Percentiles rank a stretch among this genome's conserved stretches.
phyloP scores from a whole-genome alignment of 331 rosid genomes.

The Quercus phellos region DNA sequence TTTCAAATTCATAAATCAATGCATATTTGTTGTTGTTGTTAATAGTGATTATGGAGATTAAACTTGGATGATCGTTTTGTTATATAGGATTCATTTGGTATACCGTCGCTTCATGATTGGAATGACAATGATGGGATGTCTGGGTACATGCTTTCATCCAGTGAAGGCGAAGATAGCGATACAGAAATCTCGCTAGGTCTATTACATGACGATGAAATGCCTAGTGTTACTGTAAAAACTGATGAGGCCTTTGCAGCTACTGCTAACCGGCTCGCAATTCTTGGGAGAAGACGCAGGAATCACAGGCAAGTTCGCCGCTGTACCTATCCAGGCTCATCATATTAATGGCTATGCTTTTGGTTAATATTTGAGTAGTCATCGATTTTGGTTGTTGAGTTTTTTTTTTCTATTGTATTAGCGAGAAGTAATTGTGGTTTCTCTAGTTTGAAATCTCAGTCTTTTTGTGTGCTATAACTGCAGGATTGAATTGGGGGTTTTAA shows the following conservation, averaged over 20 bases:
- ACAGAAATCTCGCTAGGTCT: slow-evolving; percentile 50
- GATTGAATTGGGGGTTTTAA: slow-evolving; percentile 54
- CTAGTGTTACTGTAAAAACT: slow-evolving; percentile 45
- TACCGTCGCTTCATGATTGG: slow-evolving; percentile 58
- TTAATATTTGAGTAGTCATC: background rate
- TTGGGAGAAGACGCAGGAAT: slow-evolving; percentile 52
- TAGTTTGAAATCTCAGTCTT: slow-evolving; percentile 20
- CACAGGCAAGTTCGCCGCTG: slow-evolving; percentile 42
- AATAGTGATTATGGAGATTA: background rate
- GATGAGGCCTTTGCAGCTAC: slow-evolving; percentile 57
- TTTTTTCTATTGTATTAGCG: background rate
- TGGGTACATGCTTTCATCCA: slow-evolving; percentile 45
- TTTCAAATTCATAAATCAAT: background rate
- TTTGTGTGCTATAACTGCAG: slow-evolving; percentile 45
- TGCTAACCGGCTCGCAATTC: slow-evolving; percentile 63
- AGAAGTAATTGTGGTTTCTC: background rate
- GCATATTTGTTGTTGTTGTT: background rate
- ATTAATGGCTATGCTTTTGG: background rate
- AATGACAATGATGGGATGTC: slow-evolving; percentile 31
- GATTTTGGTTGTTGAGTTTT: background rate
- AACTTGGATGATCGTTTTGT: background rate
- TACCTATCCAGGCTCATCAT: background rate
- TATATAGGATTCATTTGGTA: slow-evolving; percentile 57
- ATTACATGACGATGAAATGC: slow-evolving; percentile 63
- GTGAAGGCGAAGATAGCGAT: slow-evolving; percentile 78